Evolutionary conservation across 164 flowering plant species (phyloP).

Genomic region (Stephania japonica): DNA sequence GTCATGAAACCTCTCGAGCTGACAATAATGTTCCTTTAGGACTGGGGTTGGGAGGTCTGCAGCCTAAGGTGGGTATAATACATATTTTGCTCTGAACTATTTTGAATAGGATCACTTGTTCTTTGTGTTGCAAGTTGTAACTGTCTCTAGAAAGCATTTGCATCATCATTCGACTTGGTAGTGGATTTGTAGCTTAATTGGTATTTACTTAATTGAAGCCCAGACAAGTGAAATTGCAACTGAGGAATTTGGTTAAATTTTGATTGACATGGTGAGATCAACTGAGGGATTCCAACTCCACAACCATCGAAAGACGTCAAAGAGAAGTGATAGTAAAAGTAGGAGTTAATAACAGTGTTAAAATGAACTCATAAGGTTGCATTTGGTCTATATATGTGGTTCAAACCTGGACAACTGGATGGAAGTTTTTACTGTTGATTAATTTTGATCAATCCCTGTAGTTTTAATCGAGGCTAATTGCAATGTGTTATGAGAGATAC

Average conservation of each 20-base stretch:
- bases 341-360: neutral
- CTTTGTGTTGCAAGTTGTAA: neutral
- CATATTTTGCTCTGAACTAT: neutral
- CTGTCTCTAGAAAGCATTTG: neutral
- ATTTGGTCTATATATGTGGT: neutral
- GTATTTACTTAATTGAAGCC: neutral
- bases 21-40: slow-evolving; percentile 63
- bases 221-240: neutral
- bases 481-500: neutral
- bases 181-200: neutral
- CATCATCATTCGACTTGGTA: neutral
- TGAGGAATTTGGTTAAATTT: too few relatives aligned
- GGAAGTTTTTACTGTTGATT: neutral
- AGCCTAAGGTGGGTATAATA: slow-evolving; percentile 53
- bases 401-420: neutral
- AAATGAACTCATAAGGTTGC: neutral
- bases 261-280: neutral
- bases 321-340: neutral
- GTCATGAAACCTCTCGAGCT: slow-evolving; percentile 21
- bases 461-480: neutral
- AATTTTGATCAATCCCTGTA: neutral
- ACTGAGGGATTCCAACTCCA: neutral
- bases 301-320: neutral
- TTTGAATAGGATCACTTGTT: neutral
- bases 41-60: slow-evolving; percentile 77